These are phyloP conservation scores for Biscogniauxia mediterranea DNA, from an alignment of 2,329 filamentous ascomycete species.

Conservation along the genomic window DNA sequence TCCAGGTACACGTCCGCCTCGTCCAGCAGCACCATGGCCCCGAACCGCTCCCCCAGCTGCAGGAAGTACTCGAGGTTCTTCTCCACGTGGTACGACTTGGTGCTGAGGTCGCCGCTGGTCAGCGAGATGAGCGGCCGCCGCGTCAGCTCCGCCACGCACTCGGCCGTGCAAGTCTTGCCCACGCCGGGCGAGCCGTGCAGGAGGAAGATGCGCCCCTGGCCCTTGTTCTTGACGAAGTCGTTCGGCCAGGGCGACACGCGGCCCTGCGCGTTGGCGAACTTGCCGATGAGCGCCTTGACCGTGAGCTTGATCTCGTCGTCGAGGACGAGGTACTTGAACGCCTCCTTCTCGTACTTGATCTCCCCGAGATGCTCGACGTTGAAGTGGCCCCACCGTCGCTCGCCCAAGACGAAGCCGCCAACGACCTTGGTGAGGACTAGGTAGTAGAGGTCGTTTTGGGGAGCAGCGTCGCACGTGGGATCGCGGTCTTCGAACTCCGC, in stretches of 20 bases:
- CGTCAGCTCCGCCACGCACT: constrained; percentile 52
- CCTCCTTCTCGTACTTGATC: constrained; percentile 44
- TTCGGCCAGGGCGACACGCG: constrained; percentile 44
- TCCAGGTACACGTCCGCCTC: constrained; percentile 62
- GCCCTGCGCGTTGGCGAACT: constrained; percentile 41
- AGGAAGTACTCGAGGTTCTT: constrained; percentile 47
- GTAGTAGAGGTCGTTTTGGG: constrained; percentile 44
- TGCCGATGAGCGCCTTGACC: constrained; percentile 46
- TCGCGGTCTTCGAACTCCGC: constrained; percentile 41
- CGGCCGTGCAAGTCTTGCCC: constrained; percentile 57
- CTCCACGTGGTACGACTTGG: constrained; percentile 39
- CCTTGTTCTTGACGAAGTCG: constrained; percentile 51
- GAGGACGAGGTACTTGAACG: constrained; percentile 50
- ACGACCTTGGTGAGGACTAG: constrained; percentile 43
- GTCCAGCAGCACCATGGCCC: constrained; percentile 54
- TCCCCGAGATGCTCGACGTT: constrained; percentile 39
- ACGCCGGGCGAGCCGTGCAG: constrained; percentile 54
- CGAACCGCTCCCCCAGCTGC: constrained; percentile 47
- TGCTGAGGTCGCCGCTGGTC: constrained; percentile 48
- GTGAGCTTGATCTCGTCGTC: constrained; percentile 48
- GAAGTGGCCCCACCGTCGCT: constrained; percentile 45
- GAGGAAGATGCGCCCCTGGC: constrained; percentile 49
- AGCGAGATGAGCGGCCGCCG: constrained; percentile 51
- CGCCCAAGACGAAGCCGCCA: constrained; percentile 45
- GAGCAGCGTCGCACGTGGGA: constrained; percentile 36